Base-by-base conservation (phyloP, 2,329 filamentous ascomycete species). In the Trichoderma brevicompactum region DNA sequence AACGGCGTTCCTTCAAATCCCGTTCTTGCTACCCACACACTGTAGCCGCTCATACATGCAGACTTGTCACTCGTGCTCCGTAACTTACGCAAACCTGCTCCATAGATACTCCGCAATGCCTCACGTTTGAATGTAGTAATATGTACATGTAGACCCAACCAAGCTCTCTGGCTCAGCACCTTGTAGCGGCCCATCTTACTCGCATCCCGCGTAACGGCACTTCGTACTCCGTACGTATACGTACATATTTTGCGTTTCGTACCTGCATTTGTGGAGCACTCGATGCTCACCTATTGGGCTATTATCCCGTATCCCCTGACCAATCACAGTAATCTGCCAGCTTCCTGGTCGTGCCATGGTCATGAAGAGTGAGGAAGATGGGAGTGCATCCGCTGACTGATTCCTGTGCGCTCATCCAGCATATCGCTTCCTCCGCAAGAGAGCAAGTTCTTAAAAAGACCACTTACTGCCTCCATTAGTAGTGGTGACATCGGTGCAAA, bases 201-300 rank as follows among this genome's bases (percentile, higher is more conserved):
- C 38, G 48, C 59, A 52, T 53, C 38, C 23, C 46, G 12, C 28
- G 23, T 19, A 41, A 54, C 40, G 50, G 60, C 9, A 46, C 38
- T 19, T 52, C 36, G 12, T 36, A 15, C 32, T 28, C 28, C 48
- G 28, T 6, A 41, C n/a, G 36, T 36, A 38, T 44, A n/a, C 49
- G 50, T 46, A 55, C 49, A 55, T 38, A 46, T 64, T 28, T 28
- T 54, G 60, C 50, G 40, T n/a, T 36, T 49, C n/a, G 62, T 64
- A 64, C 62, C 62, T 64, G 62, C 62, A 64, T 64, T 41, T 56
- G 44, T 64, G 60, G 60, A 64, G 44, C 53, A 10, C 36, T 48
- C 34, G 41, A 9, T 46, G 41, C 12, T 34, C 52, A 58, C n/a
- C 15, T 38, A 58, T 56, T 58, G 62, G 52, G 36, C 41, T 40